These are phyloP conservation scores for Phaeophleospora eucalypticola DNA, from an alignment of 2,329 filamentous ascomycete species.

Conservation along the genomic window DNA sequence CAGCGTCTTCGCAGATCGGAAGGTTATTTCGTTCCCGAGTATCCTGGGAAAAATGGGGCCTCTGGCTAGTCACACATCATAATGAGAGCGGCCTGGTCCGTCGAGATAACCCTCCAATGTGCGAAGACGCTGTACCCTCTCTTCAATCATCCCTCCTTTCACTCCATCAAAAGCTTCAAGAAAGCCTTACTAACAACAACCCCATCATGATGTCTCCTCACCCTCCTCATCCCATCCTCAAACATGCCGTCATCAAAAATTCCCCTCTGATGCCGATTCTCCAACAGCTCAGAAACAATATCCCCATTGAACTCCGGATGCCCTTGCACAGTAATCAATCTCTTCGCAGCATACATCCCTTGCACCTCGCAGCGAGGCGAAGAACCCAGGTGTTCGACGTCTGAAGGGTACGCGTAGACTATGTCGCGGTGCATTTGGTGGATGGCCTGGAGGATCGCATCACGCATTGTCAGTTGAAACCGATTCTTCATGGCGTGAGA, in stretches of 20 bases:
- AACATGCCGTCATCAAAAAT: slow-evolving; percentile 68
- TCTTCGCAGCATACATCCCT: slow-evolving; percentile 66
- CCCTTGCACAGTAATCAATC: slow-evolving; percentile 73
- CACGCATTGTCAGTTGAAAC: no score
- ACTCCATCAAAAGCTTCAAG: slow-evolving; percentile 68
- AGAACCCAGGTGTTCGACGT: slow-evolving; percentile 59
- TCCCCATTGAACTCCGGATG: slow-evolving; percentile 77
- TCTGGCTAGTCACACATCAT: no score
- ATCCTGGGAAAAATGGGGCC: no score
- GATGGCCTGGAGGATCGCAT: slow-evolving; percentile 56
- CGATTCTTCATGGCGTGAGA: no score
- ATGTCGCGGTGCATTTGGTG: slow-evolving; percentile 87
- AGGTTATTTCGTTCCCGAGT: no score
- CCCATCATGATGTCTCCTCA: slow-evolving; percentile 69
- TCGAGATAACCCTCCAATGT: no score
- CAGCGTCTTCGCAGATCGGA: no score
- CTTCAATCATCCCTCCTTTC: no score
- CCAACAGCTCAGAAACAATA: slow-evolving; percentile 67
- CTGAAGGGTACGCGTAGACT: slow-evolving; percentile 60
- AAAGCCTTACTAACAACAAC: slow-evolving; percentile 70
- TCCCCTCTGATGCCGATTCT: slow-evolving; percentile 59
- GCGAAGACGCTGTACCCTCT: no score
- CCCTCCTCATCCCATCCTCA: slow-evolving; percentile 63
- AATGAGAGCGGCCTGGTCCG: no score
- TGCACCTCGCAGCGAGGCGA: slow-evolving; percentile 70